These are phyloP conservation scores for Acanthamoeba culbertsoni DNA, from an alignment of 208 protist genomes.

Conservation along the genomic window DNA sequence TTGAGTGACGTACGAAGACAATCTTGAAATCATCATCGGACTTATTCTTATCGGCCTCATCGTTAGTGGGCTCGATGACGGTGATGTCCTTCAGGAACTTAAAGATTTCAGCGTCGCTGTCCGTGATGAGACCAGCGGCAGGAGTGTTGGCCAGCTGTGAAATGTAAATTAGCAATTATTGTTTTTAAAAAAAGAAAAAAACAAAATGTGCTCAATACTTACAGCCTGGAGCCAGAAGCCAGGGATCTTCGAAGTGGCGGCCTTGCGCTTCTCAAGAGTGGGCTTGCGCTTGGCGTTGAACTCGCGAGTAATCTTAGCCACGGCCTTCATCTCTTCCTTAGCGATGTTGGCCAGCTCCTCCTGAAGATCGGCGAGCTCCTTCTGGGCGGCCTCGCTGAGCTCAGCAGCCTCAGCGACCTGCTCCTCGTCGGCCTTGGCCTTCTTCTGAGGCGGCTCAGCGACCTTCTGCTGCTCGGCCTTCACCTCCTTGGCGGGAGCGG, in stretches of 20 bases:
- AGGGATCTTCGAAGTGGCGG: background rate
- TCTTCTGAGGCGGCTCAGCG: background rate
- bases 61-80: background rate
- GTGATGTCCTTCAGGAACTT: background rate
- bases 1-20: background rate
- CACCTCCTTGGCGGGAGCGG: background rate
- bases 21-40: background rate
- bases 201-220: background rate
- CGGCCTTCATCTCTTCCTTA: background rate
- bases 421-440: background rate
- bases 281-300: conserved; percentile 13
- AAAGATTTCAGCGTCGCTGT: background rate
- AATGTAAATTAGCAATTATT: background rate
- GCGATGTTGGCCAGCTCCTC: background rate
- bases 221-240: background rate
- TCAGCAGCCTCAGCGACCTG: background rate
- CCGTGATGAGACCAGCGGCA: background rate
- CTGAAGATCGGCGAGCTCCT: background rate
- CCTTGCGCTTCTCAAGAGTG: background rate
- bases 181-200: background rate
- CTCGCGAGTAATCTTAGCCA: background rate
- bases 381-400: background rate
- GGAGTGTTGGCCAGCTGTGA: background rate
- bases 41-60: background rate
- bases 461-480: background rate